Percentiles rank a stretch among this genome's conserved stretches.
Conservation (phyloP, 139 green algal species). For the Limnomonas spitsbergensis region DNA sequence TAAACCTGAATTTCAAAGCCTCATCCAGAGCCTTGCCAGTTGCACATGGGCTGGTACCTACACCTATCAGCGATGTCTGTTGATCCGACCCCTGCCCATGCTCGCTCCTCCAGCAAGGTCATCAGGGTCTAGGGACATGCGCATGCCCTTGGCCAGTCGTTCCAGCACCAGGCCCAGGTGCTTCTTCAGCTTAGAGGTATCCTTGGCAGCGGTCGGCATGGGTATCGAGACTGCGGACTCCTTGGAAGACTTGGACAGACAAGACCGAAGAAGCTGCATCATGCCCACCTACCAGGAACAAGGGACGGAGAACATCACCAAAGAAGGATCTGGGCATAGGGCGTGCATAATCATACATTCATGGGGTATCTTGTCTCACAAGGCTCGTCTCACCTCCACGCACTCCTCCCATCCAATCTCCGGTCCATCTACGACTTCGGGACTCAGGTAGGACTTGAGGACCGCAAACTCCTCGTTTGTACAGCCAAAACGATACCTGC, state of each 20-base stretch:
- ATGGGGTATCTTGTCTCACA: too few relatives aligned
- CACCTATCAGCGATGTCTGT: too few relatives aligned
- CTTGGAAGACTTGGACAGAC: constrained; percentile 47
- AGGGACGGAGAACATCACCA: neutral
- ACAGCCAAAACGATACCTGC: constrained; percentile 31
- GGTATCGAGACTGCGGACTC: constrained; percentile 43
- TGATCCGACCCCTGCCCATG: too few relatives aligned
- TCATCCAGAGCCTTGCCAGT: too few relatives aligned
- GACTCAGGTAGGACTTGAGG: constrained; percentile 30
- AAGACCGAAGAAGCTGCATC: constrained; percentile 53
- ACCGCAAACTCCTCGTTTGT: constrained; percentile 21
- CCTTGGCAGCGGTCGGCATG: constrained; percentile 30
- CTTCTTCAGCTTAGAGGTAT: constrained; percentile 60
- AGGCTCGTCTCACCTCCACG: neutral
- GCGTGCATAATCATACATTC: too few relatives aligned
- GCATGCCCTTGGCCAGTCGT: constrained; percentile 49
- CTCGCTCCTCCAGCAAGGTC: neutral
- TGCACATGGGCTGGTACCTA: too few relatives aligned
- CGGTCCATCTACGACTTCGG: constrained; percentile 35
- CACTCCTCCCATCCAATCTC: constrained; percentile 15
- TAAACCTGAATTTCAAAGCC: too few relatives aligned
- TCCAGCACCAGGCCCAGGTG: constrained; percentile 61
- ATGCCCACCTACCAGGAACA: constrained; percentile 25
- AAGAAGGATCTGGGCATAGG: neutral
- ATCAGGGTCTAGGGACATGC: constrained; percentile 16